A percentile compares a stretch with the other conserved stretches of the same genome.
Evolutionary conservation across 2,329 filamentous ascomycete genomes (phyloP).

Genomic region (Penicillium sp.): DNA sequence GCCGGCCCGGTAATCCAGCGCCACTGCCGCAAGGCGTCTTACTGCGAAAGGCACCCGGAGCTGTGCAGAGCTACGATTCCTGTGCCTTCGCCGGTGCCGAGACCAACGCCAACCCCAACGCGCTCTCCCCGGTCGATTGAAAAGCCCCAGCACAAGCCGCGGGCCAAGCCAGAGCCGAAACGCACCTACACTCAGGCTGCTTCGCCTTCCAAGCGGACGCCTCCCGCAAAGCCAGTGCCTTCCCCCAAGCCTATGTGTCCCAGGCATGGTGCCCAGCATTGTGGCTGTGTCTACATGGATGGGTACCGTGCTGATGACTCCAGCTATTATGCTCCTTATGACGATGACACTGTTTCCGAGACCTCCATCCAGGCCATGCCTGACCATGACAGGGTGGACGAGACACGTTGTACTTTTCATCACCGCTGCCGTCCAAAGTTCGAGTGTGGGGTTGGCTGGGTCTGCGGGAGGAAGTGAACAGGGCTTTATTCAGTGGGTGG

Average conservation of each 20-base stretch:
- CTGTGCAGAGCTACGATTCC: background rate
- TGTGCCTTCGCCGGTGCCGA: background rate
- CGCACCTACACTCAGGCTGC: background rate
- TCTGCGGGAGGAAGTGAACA: conserved; percentile 3
- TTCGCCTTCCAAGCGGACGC: background rate
- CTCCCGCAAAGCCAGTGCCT: background rate
- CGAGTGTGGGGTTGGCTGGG: conserved; percentile 1
- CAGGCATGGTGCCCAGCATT: background rate
- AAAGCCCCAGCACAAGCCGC: background rate
- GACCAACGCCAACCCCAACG: background rate
- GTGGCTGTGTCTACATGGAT: background rate
- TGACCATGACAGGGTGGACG: background rate
- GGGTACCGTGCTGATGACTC: background rate
- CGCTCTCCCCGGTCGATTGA: background rate
- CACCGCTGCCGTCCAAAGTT: conserved; percentile 5
- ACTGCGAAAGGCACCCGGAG: conserved; percentile 1
- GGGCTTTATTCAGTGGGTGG: background rate
- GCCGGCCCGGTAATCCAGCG: background rate
- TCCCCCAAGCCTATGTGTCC: background rate
- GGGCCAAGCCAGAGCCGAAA: background rate
- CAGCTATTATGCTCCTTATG: background rate
- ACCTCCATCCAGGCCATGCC: background rate
- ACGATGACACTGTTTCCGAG: background rate
- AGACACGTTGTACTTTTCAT: background rate
- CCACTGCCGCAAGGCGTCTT: conserved; percentile 1